Evolutionary conservation across 225 moss, liverwort and hornwort species (phyloP), one percentile per base, ranked within the genome.

Genomic region (Marchantia polymorpha): DNA sequence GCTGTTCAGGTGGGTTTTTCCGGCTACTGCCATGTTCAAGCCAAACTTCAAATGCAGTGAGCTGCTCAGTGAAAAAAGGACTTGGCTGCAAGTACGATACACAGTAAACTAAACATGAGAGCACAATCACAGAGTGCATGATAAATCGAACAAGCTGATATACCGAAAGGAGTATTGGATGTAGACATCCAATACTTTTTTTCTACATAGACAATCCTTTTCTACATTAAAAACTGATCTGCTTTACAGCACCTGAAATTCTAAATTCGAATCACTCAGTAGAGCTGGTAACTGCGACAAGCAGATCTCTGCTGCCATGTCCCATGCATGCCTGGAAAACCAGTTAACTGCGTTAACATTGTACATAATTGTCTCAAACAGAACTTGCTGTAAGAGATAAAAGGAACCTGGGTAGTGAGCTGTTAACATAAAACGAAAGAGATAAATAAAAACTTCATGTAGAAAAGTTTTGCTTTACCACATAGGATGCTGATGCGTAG

Each of bases 401-500:
- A 13, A 1, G 20, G 56, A 58, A 58, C 8, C 56, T 39, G 39
- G 39, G 39, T 39, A 5, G 20, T 20, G 19, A 58, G 16, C 13
- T 5, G 5, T 14, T 58, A 14, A 58, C 12, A 58, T 16, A 58
- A 14, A 58, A 58, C 58, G 15, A 16, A 20, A 15, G 66, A 70
- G 63, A 53, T 30, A 15, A 72, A 79, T 13, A 65, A 29, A 27
- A 39, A n/a, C 39, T 55, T 10, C 8, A 79, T 30, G 16, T 51
- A 39, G 26, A 77, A 20, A 68, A 7, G 27, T 26, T 31, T 77
- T 46, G 64, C 14, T 86, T 22, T 94, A 97, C 97, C 97, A 97
- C 97, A 97, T 97, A 70, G 94, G 93, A 79, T 97, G 97, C 88
- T 97, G 97, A 89, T 97, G 97, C 53, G 97, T 97, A 78, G 97